Conservation (phyloP, 768 basidiomycete genomes). For the Boletus vinaceobasis region DNA sequence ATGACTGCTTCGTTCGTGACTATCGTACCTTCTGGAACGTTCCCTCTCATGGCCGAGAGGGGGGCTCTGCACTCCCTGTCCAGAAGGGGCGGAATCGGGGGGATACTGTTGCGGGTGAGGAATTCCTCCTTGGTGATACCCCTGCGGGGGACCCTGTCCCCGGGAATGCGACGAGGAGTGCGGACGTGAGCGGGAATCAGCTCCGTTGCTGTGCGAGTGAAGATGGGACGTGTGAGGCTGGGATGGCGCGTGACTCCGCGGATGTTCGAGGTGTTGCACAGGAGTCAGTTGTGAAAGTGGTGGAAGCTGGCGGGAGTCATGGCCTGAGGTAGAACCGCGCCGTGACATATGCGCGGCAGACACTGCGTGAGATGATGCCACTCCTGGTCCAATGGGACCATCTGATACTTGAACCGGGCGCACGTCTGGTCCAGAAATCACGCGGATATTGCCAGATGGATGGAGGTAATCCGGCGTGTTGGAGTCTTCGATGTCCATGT, state of each 20-base stretch:
- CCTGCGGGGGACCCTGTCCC: slow-evolving; percentile 35
- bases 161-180: slow-evolving; percentile 53
- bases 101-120: slow-evolving; percentile 44
- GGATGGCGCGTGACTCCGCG: slow-evolving; percentile 35
- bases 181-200: slow-evolving; percentile 47
- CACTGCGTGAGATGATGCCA: slow-evolving; percentile 36
- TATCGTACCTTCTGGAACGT: slow-evolving; percentile 48
- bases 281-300: slow-evolving; percentile 47
- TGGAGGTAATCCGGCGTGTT: slow-evolving; percentile 48
- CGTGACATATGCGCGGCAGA: slow-evolving; percentile 41
- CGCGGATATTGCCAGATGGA: slow-evolving; percentile 45
- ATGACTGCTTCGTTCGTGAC: slow-evolving; percentile 38
- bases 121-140: slow-evolving; percentile 36
- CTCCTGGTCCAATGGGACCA: slow-evolving; percentile 42
- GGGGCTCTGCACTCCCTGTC: slow-evolving; percentile 49
- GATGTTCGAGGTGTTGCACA: slow-evolving; percentile 37
- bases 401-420: slow-evolving; percentile 50
- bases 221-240: slow-evolving; percentile 39
- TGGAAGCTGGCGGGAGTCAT: slow-evolving; percentile 49
- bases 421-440: slow-evolving; percentile 45
- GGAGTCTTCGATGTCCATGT: slow-evolving; percentile 47
- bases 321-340: slow-evolving; percentile 39
- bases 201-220: slow-evolving; percentile 39
- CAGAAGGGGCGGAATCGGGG: slow-evolving; percentile 43
- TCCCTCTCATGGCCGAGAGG: slow-evolving; percentile 42